Evolutionary conservation across 73 alveolate genomes (phyloP).

Genomic region (Effrenium voratum): DNA sequence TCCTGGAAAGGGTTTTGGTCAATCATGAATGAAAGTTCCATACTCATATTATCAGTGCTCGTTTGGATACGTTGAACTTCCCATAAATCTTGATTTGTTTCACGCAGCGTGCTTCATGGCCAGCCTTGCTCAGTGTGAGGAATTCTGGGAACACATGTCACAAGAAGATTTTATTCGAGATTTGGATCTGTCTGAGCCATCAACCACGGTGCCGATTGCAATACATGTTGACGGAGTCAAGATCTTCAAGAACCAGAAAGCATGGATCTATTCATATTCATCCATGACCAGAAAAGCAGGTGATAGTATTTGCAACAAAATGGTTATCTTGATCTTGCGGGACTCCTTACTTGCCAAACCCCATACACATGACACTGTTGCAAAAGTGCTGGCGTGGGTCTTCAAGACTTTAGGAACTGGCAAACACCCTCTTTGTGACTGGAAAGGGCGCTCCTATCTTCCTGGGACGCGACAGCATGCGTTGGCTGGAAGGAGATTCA

Average conservation of each 20-base stretch:
- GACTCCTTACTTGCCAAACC: constrained; percentile 21
- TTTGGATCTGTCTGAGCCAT: not conserved
- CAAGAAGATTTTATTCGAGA: not conserved
- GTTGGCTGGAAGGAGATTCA: not conserved
- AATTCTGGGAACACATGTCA: not conserved
- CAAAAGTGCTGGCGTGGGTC: not conserved
- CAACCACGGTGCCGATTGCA: not conserved
- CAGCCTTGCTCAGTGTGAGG: not conserved
- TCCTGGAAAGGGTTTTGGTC: too few relatives aligned
- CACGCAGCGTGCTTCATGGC: not conserved
- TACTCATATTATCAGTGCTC: not conserved
- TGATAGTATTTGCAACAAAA: not conserved
- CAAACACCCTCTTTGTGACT: not conserved
- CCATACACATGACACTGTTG: constrained; percentile 13
- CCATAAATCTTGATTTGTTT: not conserved
- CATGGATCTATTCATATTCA: constrained; percentile 15
- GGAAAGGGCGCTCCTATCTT: constrained; percentile 9
- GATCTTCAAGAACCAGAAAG: constrained; percentile 22
- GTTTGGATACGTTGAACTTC: too few relatives aligned
- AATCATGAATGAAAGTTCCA: not conserved
- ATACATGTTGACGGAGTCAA: constrained; percentile 20
- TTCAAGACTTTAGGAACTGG: not conserved
- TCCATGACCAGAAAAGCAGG: not conserved
- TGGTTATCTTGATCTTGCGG: not conserved
- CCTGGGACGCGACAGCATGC: not conserved